Evolutionary conservation across 2,329 filamentous ascomycete species (phyloP).

Genomic region (Aquanectria penicillioides): DNA sequence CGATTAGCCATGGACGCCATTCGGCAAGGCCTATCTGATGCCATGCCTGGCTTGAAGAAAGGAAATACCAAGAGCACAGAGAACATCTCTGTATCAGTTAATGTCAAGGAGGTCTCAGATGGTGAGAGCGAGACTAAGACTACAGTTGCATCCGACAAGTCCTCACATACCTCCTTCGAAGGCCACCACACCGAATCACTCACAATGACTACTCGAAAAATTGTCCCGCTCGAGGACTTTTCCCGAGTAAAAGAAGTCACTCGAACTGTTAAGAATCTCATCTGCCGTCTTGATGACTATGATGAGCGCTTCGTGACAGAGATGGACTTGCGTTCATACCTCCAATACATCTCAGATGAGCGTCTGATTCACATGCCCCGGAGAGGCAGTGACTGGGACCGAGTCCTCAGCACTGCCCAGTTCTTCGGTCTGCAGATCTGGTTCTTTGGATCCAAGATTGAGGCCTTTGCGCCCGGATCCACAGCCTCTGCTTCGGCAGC

Average conservation of each 20-base stretch:
- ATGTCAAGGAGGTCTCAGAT: slow-evolving; percentile 3
- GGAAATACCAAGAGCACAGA: neutral
- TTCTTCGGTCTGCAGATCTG: slow-evolving; percentile 54
- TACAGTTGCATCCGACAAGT: neutral
- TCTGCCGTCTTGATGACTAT: slow-evolving; percentile 33
- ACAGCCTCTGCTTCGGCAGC: slow-evolving; percentile 42
- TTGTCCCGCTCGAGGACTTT: slow-evolving; percentile 12
- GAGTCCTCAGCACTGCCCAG: slow-evolving; percentile 51
- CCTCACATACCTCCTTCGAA: neutral
- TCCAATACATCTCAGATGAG: slow-evolving; percentile 51
- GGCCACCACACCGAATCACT: neutral
- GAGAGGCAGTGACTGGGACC: slow-evolving; percentile 53
- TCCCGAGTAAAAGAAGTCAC: slow-evolving; percentile 28
- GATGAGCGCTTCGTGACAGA: slow-evolving; percentile 32
- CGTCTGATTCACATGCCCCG: slow-evolving; percentile 53
- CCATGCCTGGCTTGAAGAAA: neutral
- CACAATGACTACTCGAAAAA: slow-evolving; percentile 5
- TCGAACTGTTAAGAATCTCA: slow-evolving; percentile 27
- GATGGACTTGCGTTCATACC: slow-evolving; percentile 41
- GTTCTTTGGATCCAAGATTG: slow-evolving; percentile 47
- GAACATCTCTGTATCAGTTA: neutral
- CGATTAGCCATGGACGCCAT: slow-evolving; percentile 8
- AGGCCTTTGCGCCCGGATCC: slow-evolving; percentile 35
- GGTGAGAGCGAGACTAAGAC: slow-evolving; percentile 12
- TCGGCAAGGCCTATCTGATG: neutral